Evolutionary conservation across 331 rosid genomes (phyloP), one percentile per base, ranked within the genome.

Genomic region (Malus hybrid): DNA sequence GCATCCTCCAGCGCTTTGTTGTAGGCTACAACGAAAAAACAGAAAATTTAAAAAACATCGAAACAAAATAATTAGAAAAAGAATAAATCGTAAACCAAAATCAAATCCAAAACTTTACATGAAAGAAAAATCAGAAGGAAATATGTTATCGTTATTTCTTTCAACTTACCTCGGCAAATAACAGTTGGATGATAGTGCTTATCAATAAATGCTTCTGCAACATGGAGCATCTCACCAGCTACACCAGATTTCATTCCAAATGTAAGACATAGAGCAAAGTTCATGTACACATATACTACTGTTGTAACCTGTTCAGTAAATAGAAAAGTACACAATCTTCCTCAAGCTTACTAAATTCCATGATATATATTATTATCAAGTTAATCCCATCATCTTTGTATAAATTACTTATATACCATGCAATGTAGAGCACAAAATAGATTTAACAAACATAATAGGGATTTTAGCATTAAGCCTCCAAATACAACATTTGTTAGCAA

Each of bases 141-240:
- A 80, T n/a, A 66, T 77, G 4, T 36, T 31, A 24, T 69, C 0
- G 56, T 7, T 20, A 59, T 16, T 48, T 65, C 52, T 34, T 42
- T 32, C 52, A 57, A 62, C 22, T 74, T 84, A 95, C 99, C 99
- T 72, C 99, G 92, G 86, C 99, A 92, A 65, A 95, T 95, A 76
- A 95, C 99, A 6, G 97, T 89, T 48, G 99, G 99, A 69, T 95
- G 99, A 79, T 80, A 93, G 18, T 81, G 84, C 85, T 89, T 90
- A 34, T 89, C 97, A 81, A 95, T 92, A 81, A 92, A 95, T 74
- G 97, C 87, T 80, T 95, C 97, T 0, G 99, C 99, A 50, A 95
- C 99, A 72, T 90, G 99, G 72, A 95, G 97, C 99, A 95, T 95
- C 85, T 95, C 99, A 76, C 99, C 99, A 79, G 99, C 99, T 95